phyloP scores from a whole-genome alignment of 331 rosid genomes.

The Quercus phellos region DNA sequence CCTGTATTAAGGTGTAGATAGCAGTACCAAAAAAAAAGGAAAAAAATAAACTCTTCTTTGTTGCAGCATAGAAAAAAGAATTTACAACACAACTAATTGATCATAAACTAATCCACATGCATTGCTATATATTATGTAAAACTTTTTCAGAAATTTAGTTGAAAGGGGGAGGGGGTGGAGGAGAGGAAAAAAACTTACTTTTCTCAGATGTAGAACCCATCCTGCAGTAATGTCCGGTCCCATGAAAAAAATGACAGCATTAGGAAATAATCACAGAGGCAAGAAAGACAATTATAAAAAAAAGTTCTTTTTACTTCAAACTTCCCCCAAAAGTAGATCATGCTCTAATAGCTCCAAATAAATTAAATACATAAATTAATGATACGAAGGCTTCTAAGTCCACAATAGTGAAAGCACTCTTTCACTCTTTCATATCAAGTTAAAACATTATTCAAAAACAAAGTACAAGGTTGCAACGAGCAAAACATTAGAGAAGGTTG shows the following conservation, averaged over 20 bases:
- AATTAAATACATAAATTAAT: no score
- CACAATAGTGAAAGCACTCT: no score
- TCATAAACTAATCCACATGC: no score
- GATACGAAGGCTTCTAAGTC: no score
- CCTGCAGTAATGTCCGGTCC: slow-evolving; percentile 82
- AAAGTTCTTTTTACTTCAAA: neutral
- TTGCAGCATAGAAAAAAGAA: no score
- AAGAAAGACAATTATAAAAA: neutral
- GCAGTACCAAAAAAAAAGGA: no score
- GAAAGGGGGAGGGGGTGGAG: neutral
- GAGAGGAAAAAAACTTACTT: slow-evolving; percentile 40
- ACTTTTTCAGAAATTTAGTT: neutral
- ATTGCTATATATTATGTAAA: neutral
- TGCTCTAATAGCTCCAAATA: no score
- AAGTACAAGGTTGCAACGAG: neutral
- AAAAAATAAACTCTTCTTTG: no score
- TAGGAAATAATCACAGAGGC: slow-evolving; percentile 16
- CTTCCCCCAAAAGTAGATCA: no score
- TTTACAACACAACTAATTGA: no score
- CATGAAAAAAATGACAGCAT: slow-evolving; percentile 13
- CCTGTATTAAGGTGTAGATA: no score
- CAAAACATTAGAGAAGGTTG: neutral
- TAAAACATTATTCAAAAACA: neutral
- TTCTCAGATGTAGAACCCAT: slow-evolving; percentile 80
- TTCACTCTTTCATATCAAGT: neutral